Base-by-base conservation (phyloP, 371 early-diverging fungal genomes). In the Umbelopsis sp. region DNA sequence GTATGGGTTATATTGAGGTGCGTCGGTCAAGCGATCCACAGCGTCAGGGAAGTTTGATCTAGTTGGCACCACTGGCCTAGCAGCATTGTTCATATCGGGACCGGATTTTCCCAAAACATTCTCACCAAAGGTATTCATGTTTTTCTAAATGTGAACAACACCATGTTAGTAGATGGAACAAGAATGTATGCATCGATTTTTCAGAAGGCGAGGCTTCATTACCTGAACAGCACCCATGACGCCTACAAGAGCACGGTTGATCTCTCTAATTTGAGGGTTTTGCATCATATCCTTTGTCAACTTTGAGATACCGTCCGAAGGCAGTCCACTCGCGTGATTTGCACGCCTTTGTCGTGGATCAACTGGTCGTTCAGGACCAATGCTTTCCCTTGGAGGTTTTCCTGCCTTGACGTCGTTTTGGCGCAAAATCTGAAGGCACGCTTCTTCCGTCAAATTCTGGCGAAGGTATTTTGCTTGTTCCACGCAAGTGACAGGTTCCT, bases 401-500 rank as follows among this genome's bases (percentile, higher is more conserved):
- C 87, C 87, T 7, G 78, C 70, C 50, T 80, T 74, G 1, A 76
- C 37, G 71, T 85, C 86, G 65, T 87, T 89, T 69, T 92, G 89
- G 45, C 79, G 78, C 29, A 89, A 76, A 10, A 92, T 77, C 44
- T 88, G 81, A 35, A 79, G 66, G 2, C 87, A 91, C 0, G 83
- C 80, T 4, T 80, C 87, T 24, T 76, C 64, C 4, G 84, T 77
- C 6, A 86, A 73, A 46, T 81, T 72, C 14, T 78, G 74, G 38
- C 90, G 89, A 41, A 93, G 75, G 51, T 79, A 79, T 65, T 87
- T 79, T 1, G 91, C 93, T 78, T 93, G 92, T 37, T 89, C 76
- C 5, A 91, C 86, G 16, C 91, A 76, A 12, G 79, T 72, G 14
- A 83, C 81, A 0, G 88, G 84, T 45, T 84, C 84, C 14, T 79